phyloP scores from a whole-genome alignment of 2,329 filamentous ascomycete species.

The Diaporthe helianthi region DNA sequence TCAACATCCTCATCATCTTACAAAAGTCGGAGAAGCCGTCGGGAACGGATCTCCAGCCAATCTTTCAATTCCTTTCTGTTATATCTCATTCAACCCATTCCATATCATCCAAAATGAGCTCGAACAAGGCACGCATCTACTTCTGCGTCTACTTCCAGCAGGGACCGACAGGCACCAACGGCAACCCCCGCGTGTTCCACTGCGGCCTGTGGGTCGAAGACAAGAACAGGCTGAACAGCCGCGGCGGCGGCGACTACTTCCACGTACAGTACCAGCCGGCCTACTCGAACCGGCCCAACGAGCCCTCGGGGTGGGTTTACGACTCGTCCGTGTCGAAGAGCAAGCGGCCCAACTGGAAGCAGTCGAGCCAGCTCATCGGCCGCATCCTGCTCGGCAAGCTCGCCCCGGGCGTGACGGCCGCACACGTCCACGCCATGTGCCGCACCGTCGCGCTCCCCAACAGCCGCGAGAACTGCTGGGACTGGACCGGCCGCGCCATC shows the following conservation, averaged over 20 bases:
- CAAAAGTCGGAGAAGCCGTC: too few relatives aligned
- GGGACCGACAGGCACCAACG: not conserved
- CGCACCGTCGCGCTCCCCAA: not conserved
- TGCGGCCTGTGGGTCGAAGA: not conserved
- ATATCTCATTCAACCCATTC: too few relatives aligned
- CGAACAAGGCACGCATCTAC: not conserved
- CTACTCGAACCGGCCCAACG: not conserved
- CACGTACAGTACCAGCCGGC: not conserved
- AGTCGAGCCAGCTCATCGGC: not conserved
- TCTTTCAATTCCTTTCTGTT: too few relatives aligned
- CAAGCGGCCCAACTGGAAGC: not conserved
- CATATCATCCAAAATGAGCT: too few relatives aligned
- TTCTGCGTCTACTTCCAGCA: constrained; percentile 4
- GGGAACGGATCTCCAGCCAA: too few relatives aligned
- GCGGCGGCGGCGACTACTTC: not conserved
- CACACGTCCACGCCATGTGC: not conserved
- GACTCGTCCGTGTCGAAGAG: not conserved
- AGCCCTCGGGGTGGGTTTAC: not conserved
- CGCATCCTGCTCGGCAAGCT: not conserved
- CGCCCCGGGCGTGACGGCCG: not conserved
- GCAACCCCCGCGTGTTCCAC: not conserved
- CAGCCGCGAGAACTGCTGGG: not conserved
- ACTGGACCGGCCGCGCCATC: not conserved
- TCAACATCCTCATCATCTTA: too few relatives aligned
- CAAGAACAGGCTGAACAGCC: not conserved